Evolutionary conservation across 768 basidiomycete species (phyloP), one percentile per base, ranked within the genome.

Genomic region (Crucibulum laeve): DNA sequence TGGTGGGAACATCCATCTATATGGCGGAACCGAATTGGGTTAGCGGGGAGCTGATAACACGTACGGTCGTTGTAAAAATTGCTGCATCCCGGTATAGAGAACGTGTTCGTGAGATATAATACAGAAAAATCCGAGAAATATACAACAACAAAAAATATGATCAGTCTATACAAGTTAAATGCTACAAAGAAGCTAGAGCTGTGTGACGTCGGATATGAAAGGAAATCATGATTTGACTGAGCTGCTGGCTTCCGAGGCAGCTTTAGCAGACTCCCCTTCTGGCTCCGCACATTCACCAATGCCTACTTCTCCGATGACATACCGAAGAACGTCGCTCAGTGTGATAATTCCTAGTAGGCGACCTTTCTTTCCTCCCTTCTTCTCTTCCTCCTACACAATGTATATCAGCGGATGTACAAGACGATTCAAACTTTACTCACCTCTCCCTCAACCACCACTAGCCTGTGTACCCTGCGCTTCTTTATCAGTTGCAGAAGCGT

Each of bases 401-500:
- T n/a, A n/a, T n/a, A 36, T 36, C 35, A 36, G 14, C 32, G 24
- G 5, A 34, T 22, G 32, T 40, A 36, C 33, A 40, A 44, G 38
- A 25, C 25, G 32, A 37, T 37, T 10, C 10, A 11, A 28, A 21
- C 41, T n/a, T 38, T 38, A 33, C 76, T 49, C 50, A 86, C 87
- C 60, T 91, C 91, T 51, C 90, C 89, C 68, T 94, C 91, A 13
- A 97, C 92, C 2, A 98, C 93, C 1, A 98, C 93, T 14, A 99
- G 68, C 38, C 96, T 82, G 61, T 99, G 96, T 11, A 96, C 91
- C 24, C 96, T 74, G 22, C 93, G 82, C 62, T 93, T 90, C 65
- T 91, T 91, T 59, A 98, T 89, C 17, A 96, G 79, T 53, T 90
- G 82, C 38, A 99, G 76, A 5, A 98, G 77, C 1, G 91, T 92